Percentiles rank a stretch among this genome's conserved stretches.
Evolutionary conservation across 192 early-diverging fungal species (phyloP).

Genomic region (Backusella morwellensis): DNA sequence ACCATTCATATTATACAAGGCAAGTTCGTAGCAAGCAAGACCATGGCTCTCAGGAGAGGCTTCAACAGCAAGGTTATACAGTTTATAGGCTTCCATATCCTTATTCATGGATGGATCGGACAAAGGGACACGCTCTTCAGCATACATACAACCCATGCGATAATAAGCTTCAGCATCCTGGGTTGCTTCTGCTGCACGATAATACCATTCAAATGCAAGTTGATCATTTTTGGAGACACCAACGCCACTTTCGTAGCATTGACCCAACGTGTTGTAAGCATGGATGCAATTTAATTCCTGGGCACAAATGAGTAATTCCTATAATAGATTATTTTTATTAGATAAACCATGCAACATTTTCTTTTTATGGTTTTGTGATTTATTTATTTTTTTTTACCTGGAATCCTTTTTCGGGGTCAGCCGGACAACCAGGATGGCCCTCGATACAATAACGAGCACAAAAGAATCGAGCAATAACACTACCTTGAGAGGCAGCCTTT

Average conservation of each 20-base stretch:
- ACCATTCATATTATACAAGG: conserved; percentile 14
- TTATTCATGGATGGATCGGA: background rate
- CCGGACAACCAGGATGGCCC: conserved; percentile 19
- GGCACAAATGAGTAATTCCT: conserved; percentile 30
- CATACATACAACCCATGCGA: conserved; percentile 21
- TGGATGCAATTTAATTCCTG: conserved; percentile 26
- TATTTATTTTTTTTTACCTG: conserved; percentile 14
- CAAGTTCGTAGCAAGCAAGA: background rate
- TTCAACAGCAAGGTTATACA: background rate
- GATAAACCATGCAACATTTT: background rate
- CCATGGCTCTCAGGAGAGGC: conserved; percentile 8
- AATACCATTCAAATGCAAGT: conserved; percentile 31
- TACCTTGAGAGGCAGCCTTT: conserved; percentile 26
- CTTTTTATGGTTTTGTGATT: background rate
- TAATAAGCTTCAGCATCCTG: conserved; percentile 36
- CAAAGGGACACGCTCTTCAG: conserved; percentile 4
- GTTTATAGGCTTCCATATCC: background rate
- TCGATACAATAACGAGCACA: conserved; percentile 26
- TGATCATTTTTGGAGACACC: conserved; percentile 18
- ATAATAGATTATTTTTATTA: background rate
- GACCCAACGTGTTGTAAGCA: conserved; percentile 27
- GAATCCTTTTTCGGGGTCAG: conserved; percentile 19
- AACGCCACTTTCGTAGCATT: conserved; percentile 35
- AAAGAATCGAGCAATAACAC: conserved; percentile 24
- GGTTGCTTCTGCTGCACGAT: conserved; percentile 14